A percentile compares a stretch with the other conserved stretches of the same genome.
Evolutionary conservation across 2,329 filamentous ascomycete genomes (phyloP).

Genomic region (Albophoma yamanashiensis): DNA sequence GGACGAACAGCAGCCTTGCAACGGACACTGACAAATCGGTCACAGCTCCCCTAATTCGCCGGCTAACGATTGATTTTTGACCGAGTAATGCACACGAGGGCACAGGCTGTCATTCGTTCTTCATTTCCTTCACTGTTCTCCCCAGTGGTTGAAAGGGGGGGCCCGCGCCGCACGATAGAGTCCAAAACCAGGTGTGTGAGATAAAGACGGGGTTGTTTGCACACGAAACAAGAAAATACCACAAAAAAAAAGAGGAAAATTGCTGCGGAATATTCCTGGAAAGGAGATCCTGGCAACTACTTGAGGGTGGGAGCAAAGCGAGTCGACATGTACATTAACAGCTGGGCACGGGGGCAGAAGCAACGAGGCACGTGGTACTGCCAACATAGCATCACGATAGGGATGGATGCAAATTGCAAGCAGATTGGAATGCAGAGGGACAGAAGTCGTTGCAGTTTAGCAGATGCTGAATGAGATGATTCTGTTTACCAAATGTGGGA

Average conservation of each 20-base stretch:
- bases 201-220: not conserved
- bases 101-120: constrained; percentile 19
- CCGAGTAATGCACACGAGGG: constrained; percentile 21
- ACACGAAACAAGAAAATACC: not conserved
- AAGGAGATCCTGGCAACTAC: not conserved
- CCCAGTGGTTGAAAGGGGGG: not conserved
- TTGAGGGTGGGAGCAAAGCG: not conserved
- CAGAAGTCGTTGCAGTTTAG: not conserved
- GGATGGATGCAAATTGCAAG: constrained; percentile 2
- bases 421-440: constrained; percentile 1
- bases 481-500: not conserved
- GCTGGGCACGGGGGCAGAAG: not conserved
- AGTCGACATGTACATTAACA: not conserved
- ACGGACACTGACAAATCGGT: not conserved
- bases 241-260: not conserved
- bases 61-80: constrained; percentile 26
- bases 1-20: not conserved
- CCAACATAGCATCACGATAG: not conserved
- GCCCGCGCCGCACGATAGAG: constrained; percentile 1
- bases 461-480: not conserved
- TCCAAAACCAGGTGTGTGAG: constrained; percentile 1
- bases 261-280: not conserved
- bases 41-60: constrained; percentile 32
- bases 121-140: constrained; percentile 7
- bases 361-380: not conserved